These are phyloP conservation scores for Vanrija sp. DNA, from an alignment of 1,284 basidiomycete genomes.

Conservation along the genomic window DNA sequence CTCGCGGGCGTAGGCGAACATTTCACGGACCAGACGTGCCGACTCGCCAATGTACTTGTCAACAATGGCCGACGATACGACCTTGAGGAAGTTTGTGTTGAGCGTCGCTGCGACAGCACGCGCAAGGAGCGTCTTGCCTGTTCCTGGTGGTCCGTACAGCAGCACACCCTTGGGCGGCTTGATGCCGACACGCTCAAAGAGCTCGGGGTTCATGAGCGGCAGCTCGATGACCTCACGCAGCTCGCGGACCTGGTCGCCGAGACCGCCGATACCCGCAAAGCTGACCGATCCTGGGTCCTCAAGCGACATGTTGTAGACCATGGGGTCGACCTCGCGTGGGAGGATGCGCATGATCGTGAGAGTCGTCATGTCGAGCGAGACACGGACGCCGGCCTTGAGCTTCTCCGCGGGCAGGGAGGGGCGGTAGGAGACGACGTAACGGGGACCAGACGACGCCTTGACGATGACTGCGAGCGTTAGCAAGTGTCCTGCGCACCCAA, in stretches of 20 bases:
- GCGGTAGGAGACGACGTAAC: constrained; percentile 98
- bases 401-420: constrained; percentile 87
- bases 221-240: constrained; percentile 96
- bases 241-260: constrained; percentile 94
- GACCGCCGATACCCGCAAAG: constrained; percentile 95
- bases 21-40: constrained; percentile 89
- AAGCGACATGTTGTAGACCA: constrained; percentile 99
- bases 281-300: constrained; percentile 94
- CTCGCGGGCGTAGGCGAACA: constrained; percentile 97
- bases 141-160: constrained; percentile 93
- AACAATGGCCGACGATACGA: constrained; percentile 98
- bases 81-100: constrained; percentile 96
- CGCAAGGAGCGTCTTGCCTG: constrained; percentile 93
- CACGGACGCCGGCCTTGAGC: constrained; percentile 89
- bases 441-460: constrained; percentile 95
- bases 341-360: constrained; percentile 98
- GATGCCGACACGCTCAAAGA: constrained; percentile 92
- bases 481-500: not conserved
- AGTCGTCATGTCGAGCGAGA: constrained; percentile 99
- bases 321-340: constrained; percentile 93
- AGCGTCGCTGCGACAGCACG: constrained; percentile 94
- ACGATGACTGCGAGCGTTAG: constrained; percentile 73
- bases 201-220: constrained; percentile 89
- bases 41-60: constrained; percentile 99
- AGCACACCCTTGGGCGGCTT: constrained; percentile 95